Evolutionary conservation across 495 filamentous ascomycete genomes (phyloP).

Genomic region (Aspergillus kassunensis): DNA sequence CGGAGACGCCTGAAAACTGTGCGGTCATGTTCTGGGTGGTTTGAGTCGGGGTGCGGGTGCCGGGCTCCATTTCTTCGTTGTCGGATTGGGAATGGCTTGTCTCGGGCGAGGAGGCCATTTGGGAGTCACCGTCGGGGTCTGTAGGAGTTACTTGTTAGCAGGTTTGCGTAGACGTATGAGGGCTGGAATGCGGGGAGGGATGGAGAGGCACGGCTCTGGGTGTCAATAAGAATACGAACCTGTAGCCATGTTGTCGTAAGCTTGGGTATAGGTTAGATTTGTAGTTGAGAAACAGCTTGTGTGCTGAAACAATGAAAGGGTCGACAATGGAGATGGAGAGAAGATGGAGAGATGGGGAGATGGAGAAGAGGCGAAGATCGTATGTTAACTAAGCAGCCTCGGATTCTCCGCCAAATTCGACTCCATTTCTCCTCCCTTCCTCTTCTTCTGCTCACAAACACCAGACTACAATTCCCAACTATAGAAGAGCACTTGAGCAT

Average conservation of each 20-base stretch:
- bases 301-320: background rate
- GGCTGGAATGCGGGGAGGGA: slow-evolving; percentile 6
- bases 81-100: slow-evolving; percentile 31
- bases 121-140: slow-evolving; percentile 55
- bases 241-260: slow-evolving; percentile 8
- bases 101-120: slow-evolving; percentile 53
- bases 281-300: no score
- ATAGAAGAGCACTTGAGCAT: background rate
- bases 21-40: slow-evolving; percentile 14
- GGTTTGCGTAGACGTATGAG: background rate
- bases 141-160: slow-evolving; percentile 3
- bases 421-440: slow-evolving; percentile 5
- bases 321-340: no score
- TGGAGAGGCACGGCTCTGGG: background rate
- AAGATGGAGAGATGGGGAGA: background rate
- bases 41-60: slow-evolving; percentile 36
- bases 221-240: slow-evolving; percentile 3
- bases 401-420: slow-evolving; percentile 3
- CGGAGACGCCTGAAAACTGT: slow-evolving; percentile 25
- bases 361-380: background rate
- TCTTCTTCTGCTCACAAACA: slow-evolving; percentile 7
- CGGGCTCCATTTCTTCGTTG: slow-evolving; percentile 25
- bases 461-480: background rate
- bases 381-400: slow-evolving; percentile 16
- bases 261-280: no score